Conservation (phyloP, 805 yeast species). For the Vanderwaltozyma yarrowii region DNA sequence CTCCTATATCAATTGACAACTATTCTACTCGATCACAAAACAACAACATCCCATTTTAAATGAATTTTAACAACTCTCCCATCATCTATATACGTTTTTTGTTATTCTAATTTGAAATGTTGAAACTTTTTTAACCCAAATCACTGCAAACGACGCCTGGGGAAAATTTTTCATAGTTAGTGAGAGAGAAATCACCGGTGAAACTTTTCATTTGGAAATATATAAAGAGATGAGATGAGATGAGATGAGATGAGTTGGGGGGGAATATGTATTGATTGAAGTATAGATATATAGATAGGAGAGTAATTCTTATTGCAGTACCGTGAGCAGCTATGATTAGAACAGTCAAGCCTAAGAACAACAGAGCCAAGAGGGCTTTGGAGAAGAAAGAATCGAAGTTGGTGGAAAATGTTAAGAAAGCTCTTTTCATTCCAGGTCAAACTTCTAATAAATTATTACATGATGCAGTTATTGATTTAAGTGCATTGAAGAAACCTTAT, state of each 20-base stretch:
- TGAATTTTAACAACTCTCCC: too few relatives aligned
- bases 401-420: constrained; percentile 81
- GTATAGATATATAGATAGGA: too few relatives aligned
- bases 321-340: too few relatives aligned
- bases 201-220: not conserved
- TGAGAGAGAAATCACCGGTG: not conserved
- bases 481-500: constrained; percentile 85
- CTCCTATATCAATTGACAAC: too few relatives aligned
- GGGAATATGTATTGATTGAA: too few relatives aligned
- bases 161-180: not conserved
- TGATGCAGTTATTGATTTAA: constrained; percentile 79
- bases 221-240: constrained; percentile 4
- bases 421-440: constrained; percentile 84
- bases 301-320: too few relatives aligned
- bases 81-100: too few relatives aligned
- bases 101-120: too few relatives aligned
- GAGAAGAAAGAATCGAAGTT: constrained; percentile 82
- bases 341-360: constrained; percentile 78
- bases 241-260: not conserved
- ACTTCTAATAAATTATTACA: constrained; percentile 70
- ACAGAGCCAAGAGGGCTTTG: constrained; percentile 89
- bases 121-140: too few relatives aligned
- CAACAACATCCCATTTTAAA: too few relatives aligned
- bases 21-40: too few relatives aligned
- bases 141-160: not conserved